Evolutionary conservation across 192 early-diverging fungal species (phyloP).

Genomic region (Mortierella alpina): DNA sequence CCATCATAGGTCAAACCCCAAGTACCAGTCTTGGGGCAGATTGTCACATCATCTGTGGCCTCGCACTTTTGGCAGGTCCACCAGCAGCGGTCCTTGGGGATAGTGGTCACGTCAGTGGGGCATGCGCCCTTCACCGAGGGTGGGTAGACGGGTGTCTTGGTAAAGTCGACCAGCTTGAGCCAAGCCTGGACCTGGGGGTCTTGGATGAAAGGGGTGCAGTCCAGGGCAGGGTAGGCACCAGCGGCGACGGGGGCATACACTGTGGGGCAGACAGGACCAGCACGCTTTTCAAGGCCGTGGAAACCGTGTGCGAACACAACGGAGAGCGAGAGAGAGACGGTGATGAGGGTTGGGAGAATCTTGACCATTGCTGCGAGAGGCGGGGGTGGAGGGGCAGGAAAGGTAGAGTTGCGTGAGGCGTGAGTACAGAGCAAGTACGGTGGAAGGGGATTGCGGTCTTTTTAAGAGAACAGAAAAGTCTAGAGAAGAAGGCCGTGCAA

Average conservation of each 20-base stretch:
- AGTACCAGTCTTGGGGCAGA: constrained; percentile 61
- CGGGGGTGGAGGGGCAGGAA: background rate
- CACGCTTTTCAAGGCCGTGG: constrained; percentile 42
- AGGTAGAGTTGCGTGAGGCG: background rate
- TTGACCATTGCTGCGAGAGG: constrained; percentile 28
- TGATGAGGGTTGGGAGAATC: constrained; percentile 14
- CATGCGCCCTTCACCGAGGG: constrained; percentile 37
- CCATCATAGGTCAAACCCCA: constrained; percentile 71
- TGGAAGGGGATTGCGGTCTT: too few relatives aligned
- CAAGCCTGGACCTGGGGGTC: constrained; percentile 38
- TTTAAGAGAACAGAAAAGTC: too few relatives aligned
- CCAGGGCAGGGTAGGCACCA: constrained; percentile 40
- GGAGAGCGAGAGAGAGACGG: constrained; percentile 24
- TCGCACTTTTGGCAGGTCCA: constrained; percentile 64
- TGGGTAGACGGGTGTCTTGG: constrained; percentile 45
- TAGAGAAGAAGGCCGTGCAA: too few relatives aligned
- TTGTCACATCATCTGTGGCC: constrained; percentile 45
- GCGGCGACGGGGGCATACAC: constrained; percentile 26
- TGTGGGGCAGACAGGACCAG: constrained; percentile 15
- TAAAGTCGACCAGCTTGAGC: constrained; percentile 48
- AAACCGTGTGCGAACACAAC: constrained; percentile 18
- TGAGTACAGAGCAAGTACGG: too few relatives aligned
- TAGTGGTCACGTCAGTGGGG: constrained; percentile 27
- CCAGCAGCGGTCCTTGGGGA: constrained; percentile 57
- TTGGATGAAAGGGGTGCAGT: constrained; percentile 43